These are phyloP conservation scores for Melocanna baccifera DNA, from an alignment of 176 grass and related monocot species.

Conservation along the genomic window DNA sequence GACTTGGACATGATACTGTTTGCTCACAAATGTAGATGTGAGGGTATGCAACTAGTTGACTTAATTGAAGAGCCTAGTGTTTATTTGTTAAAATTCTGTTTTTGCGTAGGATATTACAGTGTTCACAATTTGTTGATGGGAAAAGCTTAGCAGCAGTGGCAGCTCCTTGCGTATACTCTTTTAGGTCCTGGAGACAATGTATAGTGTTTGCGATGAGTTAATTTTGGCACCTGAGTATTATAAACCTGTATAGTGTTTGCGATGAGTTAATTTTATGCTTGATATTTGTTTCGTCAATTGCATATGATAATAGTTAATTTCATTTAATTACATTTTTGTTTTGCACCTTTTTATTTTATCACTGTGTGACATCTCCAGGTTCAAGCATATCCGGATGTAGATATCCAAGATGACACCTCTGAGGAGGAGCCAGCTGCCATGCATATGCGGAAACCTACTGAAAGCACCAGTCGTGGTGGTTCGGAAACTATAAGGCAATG, in stretches of 20 bases:
- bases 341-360: slow-evolving; percentile 23
- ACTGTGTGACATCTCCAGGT: slow-evolving; percentile 23
- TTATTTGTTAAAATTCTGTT: not conserved
- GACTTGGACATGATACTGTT: not conserved
- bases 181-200: not conserved
- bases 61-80: not conserved
- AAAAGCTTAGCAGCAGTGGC: not conserved
- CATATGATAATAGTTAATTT: slow-evolving; percentile 39
- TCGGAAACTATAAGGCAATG: slow-evolving; percentile 49
- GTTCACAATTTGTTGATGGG: not conserved
- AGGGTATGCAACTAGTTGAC: not conserved
- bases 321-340: not conserved
- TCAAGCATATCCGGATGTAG: slow-evolving; percentile 13
- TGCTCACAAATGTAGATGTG: not conserved
- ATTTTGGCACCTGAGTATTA: not conserved
- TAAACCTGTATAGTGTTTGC: not conserved
- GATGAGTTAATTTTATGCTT: slow-evolving; percentile 20
- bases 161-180: not conserved
- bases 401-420: slow-evolving; percentile 24
- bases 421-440: slow-evolving; percentile 7
- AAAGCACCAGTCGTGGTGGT: slow-evolving; percentile 35
- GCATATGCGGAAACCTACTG: slow-evolving; percentile 28
- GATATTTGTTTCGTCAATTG: slow-evolving; percentile 13
- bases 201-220: slow-evolving; percentile 7
- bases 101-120: not conserved